A percentile compares a stretch with the other conserved stretches of the same genome.
These are phyloP conservation scores for Eucalyptus coolabah DNA, from an alignment of 345 rosid species.

Conservation along the genomic window DNA sequence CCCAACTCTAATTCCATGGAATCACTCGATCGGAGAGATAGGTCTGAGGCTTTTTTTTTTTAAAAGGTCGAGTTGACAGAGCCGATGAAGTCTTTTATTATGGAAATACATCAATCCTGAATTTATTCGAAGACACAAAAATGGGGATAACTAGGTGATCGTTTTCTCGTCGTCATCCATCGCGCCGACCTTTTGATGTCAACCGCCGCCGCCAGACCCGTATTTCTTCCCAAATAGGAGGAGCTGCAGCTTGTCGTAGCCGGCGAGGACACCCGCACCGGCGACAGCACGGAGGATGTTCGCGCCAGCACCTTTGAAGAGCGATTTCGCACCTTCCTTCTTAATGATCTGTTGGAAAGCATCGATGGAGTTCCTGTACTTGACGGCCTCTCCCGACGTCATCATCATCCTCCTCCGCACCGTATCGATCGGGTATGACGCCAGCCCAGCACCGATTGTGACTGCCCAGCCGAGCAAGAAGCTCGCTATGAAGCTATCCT, in stretches of 20 bases:
- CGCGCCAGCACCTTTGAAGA: constrained; percentile 89
- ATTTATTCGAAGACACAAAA: not conserved
- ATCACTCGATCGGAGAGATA: not conserved
- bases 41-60: not conserved
- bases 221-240: constrained; percentile 73
- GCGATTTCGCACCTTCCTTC: constrained; percentile 71
- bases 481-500: constrained; percentile 83
- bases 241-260: constrained; percentile 82
- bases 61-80: not conserved
- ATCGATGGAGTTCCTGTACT: constrained; percentile 60
- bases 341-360: constrained; percentile 67
- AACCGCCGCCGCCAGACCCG: constrained; percentile 53
- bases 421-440: constrained; percentile 77
- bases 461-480: constrained; percentile 77
- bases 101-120: not conserved
- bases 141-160: not conserved
- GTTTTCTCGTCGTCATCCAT: not conserved
- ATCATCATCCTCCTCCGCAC: constrained; percentile 97
- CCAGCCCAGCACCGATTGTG: constrained; percentile 73
- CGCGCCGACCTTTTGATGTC: not conserved
- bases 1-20: not conserved
- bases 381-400: constrained; percentile 93
- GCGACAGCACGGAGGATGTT: constrained; percentile 88
- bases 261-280: constrained; percentile 90
- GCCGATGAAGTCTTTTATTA: not conserved